Conservation (phyloP, 208 protist genomes). For the Herpetomonas tarakana region DNA sequence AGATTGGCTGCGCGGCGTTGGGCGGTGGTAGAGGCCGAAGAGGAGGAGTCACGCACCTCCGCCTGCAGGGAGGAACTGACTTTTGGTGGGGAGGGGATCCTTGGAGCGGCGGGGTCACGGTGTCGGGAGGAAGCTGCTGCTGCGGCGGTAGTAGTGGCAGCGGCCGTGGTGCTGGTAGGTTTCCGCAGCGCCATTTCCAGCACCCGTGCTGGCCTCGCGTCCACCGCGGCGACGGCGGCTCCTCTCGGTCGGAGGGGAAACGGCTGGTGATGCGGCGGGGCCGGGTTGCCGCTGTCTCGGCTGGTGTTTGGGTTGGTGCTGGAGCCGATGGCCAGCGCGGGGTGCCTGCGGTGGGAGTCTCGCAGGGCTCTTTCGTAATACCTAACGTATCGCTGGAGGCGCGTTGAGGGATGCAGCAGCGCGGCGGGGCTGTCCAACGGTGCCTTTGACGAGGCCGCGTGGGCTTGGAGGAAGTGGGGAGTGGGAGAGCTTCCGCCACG, state of each 20-base stretch:
- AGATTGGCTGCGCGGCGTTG: constrained; percentile 63
- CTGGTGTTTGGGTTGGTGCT: neutral
- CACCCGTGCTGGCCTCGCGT: neutral
- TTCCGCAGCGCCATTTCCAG: neutral
- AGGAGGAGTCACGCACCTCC: constrained; percentile 12
- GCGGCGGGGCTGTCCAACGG: constrained; percentile 6
- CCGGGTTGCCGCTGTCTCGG: neutral
- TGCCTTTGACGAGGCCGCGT: neutral
- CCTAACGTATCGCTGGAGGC: constrained; percentile 59
- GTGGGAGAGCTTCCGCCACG: neutral
- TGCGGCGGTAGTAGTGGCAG: too few relatives aligned
- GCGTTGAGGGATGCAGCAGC: constrained; percentile 39
- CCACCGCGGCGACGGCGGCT: neutral
- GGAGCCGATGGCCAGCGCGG: neutral
- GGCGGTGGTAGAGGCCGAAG: constrained; percentile 11
- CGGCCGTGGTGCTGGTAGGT: too few relatives aligned
- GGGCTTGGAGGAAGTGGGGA: neutral
- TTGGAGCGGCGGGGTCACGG: too few relatives aligned
- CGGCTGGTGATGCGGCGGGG: neutral
- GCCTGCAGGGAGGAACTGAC: too few relatives aligned
- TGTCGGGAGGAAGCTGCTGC: too few relatives aligned
- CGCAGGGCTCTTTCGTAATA: constrained; percentile 49
- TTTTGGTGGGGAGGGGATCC: too few relatives aligned
- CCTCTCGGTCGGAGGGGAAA: neutral
- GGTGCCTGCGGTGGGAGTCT: constrained; percentile 13